phyloP scores from a whole-genome alignment of 495 filamentous ascomycete genomes.

The Daldinia vernicosa region DNA sequence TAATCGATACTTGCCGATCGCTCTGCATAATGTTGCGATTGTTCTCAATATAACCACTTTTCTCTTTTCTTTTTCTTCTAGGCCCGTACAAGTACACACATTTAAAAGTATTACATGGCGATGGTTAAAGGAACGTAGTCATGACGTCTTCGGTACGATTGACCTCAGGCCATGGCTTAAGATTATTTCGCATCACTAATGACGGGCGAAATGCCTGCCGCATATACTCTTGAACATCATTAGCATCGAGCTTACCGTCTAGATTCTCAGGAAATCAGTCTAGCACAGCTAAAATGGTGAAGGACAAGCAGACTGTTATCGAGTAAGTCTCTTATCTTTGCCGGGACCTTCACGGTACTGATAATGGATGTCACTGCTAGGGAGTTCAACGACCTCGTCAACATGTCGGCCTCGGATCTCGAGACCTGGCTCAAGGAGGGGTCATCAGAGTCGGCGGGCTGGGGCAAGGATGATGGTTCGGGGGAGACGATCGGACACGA shows the following conservation, averaged over 20 bases:
- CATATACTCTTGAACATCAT: not conserved
- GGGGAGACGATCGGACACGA: conserved; percentile 73
- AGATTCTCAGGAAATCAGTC: conserved; percentile 6
- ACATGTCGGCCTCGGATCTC: conserved; percentile 70
- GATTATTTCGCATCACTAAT: not conserved
- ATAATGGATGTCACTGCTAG: conserved; percentile 42
- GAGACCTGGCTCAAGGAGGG: conserved; percentile 67
- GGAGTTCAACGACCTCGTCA: conserved; percentile 74
- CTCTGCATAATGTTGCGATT: not conserved
- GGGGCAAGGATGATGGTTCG: conserved; percentile 63
- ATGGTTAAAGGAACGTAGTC: conserved; percentile 3
- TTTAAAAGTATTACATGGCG: not conserved
- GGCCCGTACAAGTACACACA: not conserved
- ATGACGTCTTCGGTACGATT: conserved; percentile 40
- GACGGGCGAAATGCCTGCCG: not conserved
- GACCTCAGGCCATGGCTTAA: conserved; percentile 7
- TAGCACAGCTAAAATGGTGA: conserved; percentile 60
- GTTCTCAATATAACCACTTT: not conserved
- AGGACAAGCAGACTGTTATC: conserved; percentile 66
- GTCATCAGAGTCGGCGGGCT: conserved; percentile 65
- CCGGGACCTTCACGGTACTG: not conserved
- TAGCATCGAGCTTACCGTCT: not conserved
- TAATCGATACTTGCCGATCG: not conserved
- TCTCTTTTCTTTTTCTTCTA: not conserved
- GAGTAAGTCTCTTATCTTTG: conserved; percentile 50